Evolutionary conservation across 495 filamentous ascomycete species (phyloP).

Genomic region (Talaromyces thailandensis): DNA sequence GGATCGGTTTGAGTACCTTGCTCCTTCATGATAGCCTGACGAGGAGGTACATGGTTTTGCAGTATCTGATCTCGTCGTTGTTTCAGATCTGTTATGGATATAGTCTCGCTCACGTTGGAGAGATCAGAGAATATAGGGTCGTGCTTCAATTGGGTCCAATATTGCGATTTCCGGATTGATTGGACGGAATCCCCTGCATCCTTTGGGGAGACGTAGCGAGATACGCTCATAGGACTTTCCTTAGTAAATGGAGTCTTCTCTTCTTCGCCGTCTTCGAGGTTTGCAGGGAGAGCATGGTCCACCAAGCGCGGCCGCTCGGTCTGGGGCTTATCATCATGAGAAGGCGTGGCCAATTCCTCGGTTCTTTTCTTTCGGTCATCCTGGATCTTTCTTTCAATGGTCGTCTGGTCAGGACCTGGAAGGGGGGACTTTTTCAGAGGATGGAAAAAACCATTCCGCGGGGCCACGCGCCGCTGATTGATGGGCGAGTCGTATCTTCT

Average conservation of each 20-base stretch:
- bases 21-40: constrained; percentile 2
- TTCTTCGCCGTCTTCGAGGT: background rate
- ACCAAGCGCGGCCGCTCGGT: background rate
- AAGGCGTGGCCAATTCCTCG: background rate
- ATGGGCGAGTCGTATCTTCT: background rate
- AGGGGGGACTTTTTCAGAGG: background rate
- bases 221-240: background rate
- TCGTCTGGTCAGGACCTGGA: background rate
- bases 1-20: constrained; percentile 5
- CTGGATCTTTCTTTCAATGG: background rate
- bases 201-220: constrained; percentile 3
- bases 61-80: constrained; percentile 7
- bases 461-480: background rate
- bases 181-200: constrained; percentile 9
- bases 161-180: constrained; percentile 11
- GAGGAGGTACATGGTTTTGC: constrained; percentile 1
- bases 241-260: background rate
- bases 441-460: background rate
- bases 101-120: constrained; percentile 8
- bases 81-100: constrained; percentile 7
- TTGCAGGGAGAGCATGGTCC: constrained; percentile 8
- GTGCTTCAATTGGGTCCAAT: constrained; percentile 10
- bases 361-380: background rate
- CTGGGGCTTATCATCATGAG: background rate
- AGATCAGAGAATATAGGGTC: constrained; percentile 19